phyloP scores from a whole-genome alignment of 2,329 filamentous ascomycete genomes.

The Hypoxylon sp. region DNA sequence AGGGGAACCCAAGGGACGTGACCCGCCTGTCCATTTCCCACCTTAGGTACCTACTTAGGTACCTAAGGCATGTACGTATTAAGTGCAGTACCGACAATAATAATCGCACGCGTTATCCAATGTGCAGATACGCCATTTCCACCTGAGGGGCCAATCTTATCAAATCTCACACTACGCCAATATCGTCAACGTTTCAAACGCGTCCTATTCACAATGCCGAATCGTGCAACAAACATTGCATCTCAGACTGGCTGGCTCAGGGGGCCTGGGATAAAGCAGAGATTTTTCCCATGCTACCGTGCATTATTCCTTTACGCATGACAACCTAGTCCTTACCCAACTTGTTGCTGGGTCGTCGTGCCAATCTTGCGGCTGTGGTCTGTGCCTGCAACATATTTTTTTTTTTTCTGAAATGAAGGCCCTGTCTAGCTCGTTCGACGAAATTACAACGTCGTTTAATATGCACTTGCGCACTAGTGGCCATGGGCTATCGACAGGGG shows the following conservation, averaged over 20 bases:
- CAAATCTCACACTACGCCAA: slow-evolving; percentile 14
- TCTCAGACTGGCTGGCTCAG: slow-evolving; percentile 16
- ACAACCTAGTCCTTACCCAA: slow-evolving; percentile 44
- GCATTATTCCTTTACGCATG: slow-evolving; percentile 35
- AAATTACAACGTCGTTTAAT: slow-evolving; percentile 54
- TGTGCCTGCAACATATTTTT: slow-evolving; percentile 48
- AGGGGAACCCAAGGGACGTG: slow-evolving; percentile 3
- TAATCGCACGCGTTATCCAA: neutral
- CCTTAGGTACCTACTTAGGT: neutral
- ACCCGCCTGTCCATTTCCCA: neutral
- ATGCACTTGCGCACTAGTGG: slow-evolving; percentile 48
- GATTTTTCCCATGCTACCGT: slow-evolving; percentile 18
- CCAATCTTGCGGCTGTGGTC: slow-evolving; percentile 49
- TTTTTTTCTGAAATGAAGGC: slow-evolving; percentile 50
- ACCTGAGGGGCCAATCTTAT: neutral
- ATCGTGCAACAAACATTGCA: slow-evolving; percentile 20
- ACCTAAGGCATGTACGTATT: no score
- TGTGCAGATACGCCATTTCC: slow-evolving; percentile 1
- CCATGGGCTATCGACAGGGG: slow-evolving; percentile 47
- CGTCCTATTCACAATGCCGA: slow-evolving; percentile 20
- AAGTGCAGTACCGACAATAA: neutral
- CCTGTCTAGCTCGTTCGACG: slow-evolving; percentile 49
- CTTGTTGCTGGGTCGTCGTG: slow-evolving; percentile 48
- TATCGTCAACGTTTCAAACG: slow-evolving; percentile 24
- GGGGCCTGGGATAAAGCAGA: slow-evolving; percentile 15